A percentile compares a stretch with the other conserved stretches of the same genome.
Conservation (phyloP, 148 eudicot genomes). For the Heliosperma pusillum region DNA sequence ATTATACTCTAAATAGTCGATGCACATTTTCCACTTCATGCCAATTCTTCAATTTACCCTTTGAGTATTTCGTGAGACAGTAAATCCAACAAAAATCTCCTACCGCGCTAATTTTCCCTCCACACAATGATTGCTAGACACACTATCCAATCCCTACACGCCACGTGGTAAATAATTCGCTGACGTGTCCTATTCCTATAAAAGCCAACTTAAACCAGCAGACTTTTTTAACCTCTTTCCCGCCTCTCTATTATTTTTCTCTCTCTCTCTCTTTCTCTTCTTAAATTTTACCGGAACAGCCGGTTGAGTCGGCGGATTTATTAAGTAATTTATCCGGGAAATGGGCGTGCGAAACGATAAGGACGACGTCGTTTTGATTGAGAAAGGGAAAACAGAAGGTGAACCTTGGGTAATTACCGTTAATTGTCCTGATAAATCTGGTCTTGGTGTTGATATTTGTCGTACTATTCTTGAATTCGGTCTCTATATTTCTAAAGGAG, state of each 20-base stretch:
- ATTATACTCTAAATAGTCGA: not conserved
- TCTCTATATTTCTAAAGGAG: conserved; percentile 63
- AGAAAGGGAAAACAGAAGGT: conserved; percentile 52
- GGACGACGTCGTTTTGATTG: conserved; percentile 60
- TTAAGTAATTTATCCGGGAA: not conserved
- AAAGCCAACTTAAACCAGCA: not conserved
- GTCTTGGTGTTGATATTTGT: conserved; percentile 75
- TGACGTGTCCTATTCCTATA: conserved; percentile 12
- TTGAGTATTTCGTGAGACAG: not conserved
- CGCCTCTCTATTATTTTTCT: not conserved
- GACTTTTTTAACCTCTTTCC: conserved; percentile 3
- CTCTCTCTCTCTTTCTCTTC: not conserved
- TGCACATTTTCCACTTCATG: not conserved
- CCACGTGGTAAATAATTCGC: not conserved
- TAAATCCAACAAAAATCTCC: not conserved
- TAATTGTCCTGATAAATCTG: conserved; percentile 74
- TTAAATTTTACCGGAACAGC: not conserved
- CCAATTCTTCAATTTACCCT: conserved; percentile 2
- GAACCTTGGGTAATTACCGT: conserved; percentile 73
- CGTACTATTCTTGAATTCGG: conserved; percentile 74
- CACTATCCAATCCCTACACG: not conserved
- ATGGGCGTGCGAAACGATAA: conserved; percentile 46
- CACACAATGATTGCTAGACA: not conserved
- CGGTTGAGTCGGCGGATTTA: not conserved
- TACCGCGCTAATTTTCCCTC: not conserved